Percentiles rank a stretch among this genome's conserved stretches.
Evolutionary conservation across 495 filamentous ascomycete genomes (phyloP).

Genomic region (Penicillium desertorum): DNA sequence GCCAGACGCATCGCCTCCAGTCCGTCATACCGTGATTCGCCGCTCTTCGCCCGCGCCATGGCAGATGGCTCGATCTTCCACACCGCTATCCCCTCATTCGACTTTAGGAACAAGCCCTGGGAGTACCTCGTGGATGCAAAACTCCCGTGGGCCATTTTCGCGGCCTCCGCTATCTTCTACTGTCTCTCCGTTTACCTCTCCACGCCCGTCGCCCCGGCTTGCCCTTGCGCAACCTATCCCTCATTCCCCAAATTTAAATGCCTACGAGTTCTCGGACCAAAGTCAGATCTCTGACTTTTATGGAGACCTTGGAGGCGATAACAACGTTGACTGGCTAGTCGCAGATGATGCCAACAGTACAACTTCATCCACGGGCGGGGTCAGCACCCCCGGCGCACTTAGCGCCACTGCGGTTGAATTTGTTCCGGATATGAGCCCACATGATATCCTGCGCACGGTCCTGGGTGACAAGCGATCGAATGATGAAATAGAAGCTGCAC

Average conservation of each 20-base stretch:
- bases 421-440: conserved; percentile 91
- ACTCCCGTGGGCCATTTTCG: conserved; percentile 65
- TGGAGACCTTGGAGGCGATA: conserved; percentile 85
- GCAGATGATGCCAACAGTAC: conserved; percentile 82
- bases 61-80: conserved; percentile 75
- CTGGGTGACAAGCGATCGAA: conserved; percentile 85
- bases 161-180: conserved; percentile 55
- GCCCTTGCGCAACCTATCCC: conserved; percentile 94
- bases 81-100: conserved; percentile 72
- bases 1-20: conserved; percentile 73
- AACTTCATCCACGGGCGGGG: conserved; percentile 67
- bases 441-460: conserved; percentile 96
- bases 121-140: conserved; percentile 73
- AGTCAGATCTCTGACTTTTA: conserved; percentile 80
- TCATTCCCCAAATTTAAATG: conserved; percentile 88
- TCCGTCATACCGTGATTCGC: conserved; percentile 85
- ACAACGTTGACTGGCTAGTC: conserved; percentile 91
- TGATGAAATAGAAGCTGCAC: conserved; percentile 86
- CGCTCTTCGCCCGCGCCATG: conserved; percentile 90
- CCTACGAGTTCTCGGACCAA: conserved; percentile 84
- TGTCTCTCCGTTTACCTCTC: conserved; percentile 87
- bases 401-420: conserved; percentile 79
- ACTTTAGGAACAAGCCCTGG: conserved; percentile 76
- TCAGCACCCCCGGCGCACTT: conserved; percentile 61
- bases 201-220: conserved; percentile 87